Evolutionary conservation across 345 rosid species (phyloP).

Genomic region (Draba incana): DNA sequence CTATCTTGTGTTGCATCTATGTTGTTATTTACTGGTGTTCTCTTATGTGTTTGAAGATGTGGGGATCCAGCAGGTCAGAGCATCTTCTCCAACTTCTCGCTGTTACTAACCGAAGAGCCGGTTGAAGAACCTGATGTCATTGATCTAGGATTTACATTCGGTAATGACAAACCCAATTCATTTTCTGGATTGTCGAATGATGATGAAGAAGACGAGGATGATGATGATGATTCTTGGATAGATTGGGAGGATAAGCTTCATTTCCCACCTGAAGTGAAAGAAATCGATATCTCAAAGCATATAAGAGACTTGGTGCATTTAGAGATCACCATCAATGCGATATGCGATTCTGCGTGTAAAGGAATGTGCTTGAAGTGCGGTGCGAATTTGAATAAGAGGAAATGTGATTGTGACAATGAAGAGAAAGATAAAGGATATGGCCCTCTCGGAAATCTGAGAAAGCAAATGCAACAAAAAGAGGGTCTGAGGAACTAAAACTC

Average conservation of each 20-base stretch:
- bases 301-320: slow-evolving; percentile 80
- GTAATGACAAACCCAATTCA: slow-evolving; percentile 43
- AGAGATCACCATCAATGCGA: slow-evolving; percentile 65
- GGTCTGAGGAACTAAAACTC: slow-evolving; percentile 29
- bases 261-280: slow-evolving; percentile 66
- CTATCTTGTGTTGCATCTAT: slow-evolving; percentile 8
- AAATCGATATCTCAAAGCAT: slow-evolving; percentile 83
- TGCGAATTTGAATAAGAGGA: slow-evolving; percentile 64
- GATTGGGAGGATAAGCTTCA: slow-evolving; percentile 85
- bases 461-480: slow-evolving; percentile 61
- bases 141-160: slow-evolving; percentile 53
- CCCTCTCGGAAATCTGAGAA: slow-evolving; percentile 66
- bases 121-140: slow-evolving; percentile 72
- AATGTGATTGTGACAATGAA: slow-evolving; percentile 61
- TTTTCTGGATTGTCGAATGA: slow-evolving; percentile 25
- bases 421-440: slow-evolving; percentile 54
- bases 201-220: slow-evolving; percentile 49
- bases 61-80: slow-evolving; percentile 70
- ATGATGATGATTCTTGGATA: slow-evolving; percentile 51
- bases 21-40: background rate
- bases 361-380: slow-evolving; percentile 85
- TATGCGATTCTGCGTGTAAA: slow-evolving; percentile 75
- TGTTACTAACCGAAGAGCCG: slow-evolving; percentile 68
- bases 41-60: slow-evolving; percentile 56
- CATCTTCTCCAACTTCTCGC: slow-evolving; percentile 74